Base-by-base conservation (phyloP, 768 basidiomycete species). In the Hericium rajendrae region DNA sequence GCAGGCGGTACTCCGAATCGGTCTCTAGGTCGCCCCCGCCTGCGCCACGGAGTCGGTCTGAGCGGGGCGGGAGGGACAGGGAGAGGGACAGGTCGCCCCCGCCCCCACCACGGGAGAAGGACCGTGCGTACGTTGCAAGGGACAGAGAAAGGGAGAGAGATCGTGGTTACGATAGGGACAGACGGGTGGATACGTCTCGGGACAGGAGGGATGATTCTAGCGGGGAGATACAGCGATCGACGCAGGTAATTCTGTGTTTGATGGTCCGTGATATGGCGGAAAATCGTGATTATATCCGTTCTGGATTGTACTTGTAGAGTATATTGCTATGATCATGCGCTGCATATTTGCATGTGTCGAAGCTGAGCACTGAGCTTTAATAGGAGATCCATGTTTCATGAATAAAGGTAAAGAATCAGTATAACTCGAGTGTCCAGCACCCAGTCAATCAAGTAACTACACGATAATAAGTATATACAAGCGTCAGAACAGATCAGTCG, bases 191-290 rank as follows among this genome's bases (percentile, higher is more conserved):
- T 32, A 8, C 32, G 9, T 32, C 32, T 32, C 32, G 32, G 6
- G 32, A 32, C 32, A 32, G 52, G 48, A 52, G 62, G 38, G 61
- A 60, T 20, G 60, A 61, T 51, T 62, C 59, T 12, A 38, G n/a
- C 56, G 24, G 61, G 57, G 11, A 46, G 53, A 49, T 61, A 61
- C 32, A 53, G 52, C 52, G 59, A 61, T 43, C 59, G 60, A 46
- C 26, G 54, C 15, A 58, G 57, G 15, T 61, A 46, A 61, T 8
- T 9, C n/a, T n/a, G 43, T 46, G 43, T 20, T 46, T 9, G 43
- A 11, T 18, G 43, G 43, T 10, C 2, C 2, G n/a, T 3, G 43
- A 46, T n/a, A 46, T 46, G 16, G 15, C 43, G 43, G 26, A 46
- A 46, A 46, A 20, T 46, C 15, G 6, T 46, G 43, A 46, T 16